Evolutionary conservation across 306 rosid genomes (phyloP).

Genomic region (Fragaria nilgerrensis): DNA sequence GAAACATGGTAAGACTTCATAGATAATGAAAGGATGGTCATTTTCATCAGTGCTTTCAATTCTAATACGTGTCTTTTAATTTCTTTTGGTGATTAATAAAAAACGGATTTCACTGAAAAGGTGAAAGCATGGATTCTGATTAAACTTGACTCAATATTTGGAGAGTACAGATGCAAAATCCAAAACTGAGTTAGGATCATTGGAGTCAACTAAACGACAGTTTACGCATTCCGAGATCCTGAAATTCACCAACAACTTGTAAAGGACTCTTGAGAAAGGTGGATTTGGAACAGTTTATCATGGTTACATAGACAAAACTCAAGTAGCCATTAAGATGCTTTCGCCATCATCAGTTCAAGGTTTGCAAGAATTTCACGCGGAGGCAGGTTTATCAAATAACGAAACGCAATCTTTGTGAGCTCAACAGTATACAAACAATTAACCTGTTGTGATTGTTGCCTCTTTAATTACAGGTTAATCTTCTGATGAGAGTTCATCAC

Average conservation of each 20-base stretch:
- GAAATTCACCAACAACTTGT: constrained; percentile 1
- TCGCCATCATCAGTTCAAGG: constrained; percentile 39
- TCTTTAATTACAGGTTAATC: constrained; percentile 30
- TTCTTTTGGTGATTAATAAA: too few relatives aligned
- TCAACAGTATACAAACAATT: not conserved
- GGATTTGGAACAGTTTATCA: constrained; percentile 43
- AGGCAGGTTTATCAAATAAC: constrained; percentile 26
- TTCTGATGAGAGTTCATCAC: constrained; percentile 43
- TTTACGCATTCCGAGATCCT: not conserved
- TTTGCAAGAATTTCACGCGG: constrained; percentile 38
- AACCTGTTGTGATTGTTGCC: not conserved
- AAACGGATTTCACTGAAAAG: too few relatives aligned
- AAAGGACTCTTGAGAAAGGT: constrained; percentile 36
- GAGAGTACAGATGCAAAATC: not conserved
- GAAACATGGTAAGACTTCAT: not conserved
- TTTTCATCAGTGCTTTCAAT: too few relatives aligned
- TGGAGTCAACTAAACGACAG: not conserved
- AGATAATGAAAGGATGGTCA: not conserved
- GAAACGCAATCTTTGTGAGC: not conserved
- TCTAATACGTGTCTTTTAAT: too few relatives aligned
- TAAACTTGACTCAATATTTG: not conserved
- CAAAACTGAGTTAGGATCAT: not conserved
- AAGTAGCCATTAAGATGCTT: constrained; percentile 48
- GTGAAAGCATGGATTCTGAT: too few relatives aligned
- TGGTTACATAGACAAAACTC: constrained; percentile 28